Percentiles rank a stretch among this genome's conserved stretches.
Evolutionary conservation across 148 eudicot species (phyloP).

Genomic region (Diospyros kaki): DNA sequence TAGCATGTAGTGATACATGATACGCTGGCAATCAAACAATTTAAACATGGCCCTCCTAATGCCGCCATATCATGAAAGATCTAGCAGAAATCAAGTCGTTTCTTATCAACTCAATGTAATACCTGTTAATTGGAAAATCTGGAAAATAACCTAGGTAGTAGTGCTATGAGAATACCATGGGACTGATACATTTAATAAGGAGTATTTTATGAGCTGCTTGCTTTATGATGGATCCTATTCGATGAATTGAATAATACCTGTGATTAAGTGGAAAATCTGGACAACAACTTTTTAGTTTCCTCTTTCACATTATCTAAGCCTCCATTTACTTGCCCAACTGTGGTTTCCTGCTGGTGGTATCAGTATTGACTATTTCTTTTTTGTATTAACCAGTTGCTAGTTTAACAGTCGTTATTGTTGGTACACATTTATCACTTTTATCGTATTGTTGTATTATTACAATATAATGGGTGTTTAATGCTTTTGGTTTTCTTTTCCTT

Average conservation of each 20-base stretch:
- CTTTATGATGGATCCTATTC: not conserved
- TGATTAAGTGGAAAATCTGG: not conserved
- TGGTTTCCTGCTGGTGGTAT: not conserved
- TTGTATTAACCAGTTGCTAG: not conserved
- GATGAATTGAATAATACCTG: not conserved
- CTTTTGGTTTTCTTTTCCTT: not conserved
- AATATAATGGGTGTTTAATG: not conserved
- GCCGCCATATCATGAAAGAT: not conserved
- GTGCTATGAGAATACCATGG: not conserved
- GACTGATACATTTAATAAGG: not conserved
- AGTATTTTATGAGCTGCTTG: not conserved
- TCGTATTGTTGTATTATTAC: not conserved
- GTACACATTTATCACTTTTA: not conserved
- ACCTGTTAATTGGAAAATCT: no score
- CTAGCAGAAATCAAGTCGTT: not conserved
- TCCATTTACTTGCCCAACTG: slow-evolving; percentile 1
- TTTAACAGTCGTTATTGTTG: not conserved
- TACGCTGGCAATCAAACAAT: not conserved
- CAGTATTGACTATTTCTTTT: not conserved
- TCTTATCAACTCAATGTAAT: not conserved
- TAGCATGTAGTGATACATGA: not conserved
- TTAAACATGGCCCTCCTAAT: not conserved
- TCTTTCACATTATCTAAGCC: not conserved
- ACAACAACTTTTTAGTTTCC: not conserved
- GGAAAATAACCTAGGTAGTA: not conserved